Evolutionary conservation across 2,329 filamentous ascomycete genomes (phyloP), one percentile per base, ranked within the genome.

Genomic region (Diplocarpon rosae): DNA sequence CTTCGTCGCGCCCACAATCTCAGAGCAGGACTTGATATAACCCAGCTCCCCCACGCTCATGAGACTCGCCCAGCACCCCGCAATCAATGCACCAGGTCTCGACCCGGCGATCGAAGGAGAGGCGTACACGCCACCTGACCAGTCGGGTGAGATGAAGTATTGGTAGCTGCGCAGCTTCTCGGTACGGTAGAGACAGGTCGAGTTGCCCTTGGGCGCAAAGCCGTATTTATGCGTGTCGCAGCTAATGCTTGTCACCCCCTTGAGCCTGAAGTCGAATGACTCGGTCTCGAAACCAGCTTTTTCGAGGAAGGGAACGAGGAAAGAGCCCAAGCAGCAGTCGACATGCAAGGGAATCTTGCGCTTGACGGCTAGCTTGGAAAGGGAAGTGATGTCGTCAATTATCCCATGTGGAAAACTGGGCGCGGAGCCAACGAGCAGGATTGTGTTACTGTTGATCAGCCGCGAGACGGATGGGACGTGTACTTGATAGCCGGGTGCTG

Each of bases 141-240:
- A 98, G 66, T 94, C 85, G 6, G 92, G 83, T 28, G 83, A 86
- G 62, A 98, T 83, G 65, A 95, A 98, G 72, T 98, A 98, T 66
- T 98, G 92, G 65, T 95, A 90, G 46, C 79, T 78, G 55, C 92
- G 80, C 53, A 93, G 76, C 37, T 76, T 69, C 29, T 80, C 75
- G 37, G 79, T 84, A 56, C 92, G 86, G 73, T 98, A 98, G 34
- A 98, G 73, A 12, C 95, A 74, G 1, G 88, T 92, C 42, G 84
- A 92, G 73, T 94, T 98, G 55, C 92, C 92, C 69, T 98, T 98
- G 42, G 92, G 92, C 1, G 92, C 92, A 62, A 98, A 98, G 31
- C 92, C 92, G 63, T 98, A 98, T 65, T 98, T 98, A 75, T 98
- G 92, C 2, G 92, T 98, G 63, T 98, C 92, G 64, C 89, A 93